Evolutionary conservation across 805 yeast genomes (phyloP).

Genomic region (Debaryomyces maramus): DNA sequence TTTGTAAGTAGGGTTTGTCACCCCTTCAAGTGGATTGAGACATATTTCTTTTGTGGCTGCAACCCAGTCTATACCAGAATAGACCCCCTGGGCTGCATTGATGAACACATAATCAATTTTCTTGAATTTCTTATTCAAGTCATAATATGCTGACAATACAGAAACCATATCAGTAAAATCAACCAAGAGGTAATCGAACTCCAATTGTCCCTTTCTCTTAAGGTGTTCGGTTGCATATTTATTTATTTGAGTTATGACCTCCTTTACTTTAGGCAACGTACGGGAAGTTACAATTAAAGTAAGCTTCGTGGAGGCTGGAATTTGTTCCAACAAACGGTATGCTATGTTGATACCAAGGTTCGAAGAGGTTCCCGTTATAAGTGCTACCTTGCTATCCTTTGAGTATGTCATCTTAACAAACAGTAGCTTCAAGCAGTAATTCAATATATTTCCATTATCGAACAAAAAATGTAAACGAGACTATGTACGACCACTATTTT

Average conservation of each 20-base stretch:
- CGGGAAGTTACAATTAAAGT: conserved; percentile 89
- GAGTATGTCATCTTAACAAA: conserved; percentile 2
- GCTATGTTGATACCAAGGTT: conserved; percentile 88
- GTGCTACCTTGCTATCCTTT: conserved; percentile 32
- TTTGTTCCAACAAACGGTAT: conserved; percentile 65
- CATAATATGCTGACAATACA: conserved; percentile 70
- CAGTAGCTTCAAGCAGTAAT: too few relatives aligned
- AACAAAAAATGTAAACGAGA: too few relatives aligned
- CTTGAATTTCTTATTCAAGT: conserved; percentile 60
- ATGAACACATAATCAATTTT: conserved; percentile 77
- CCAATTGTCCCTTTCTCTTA: conserved; percentile 56
- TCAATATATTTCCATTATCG: too few relatives aligned
- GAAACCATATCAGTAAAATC: conserved; percentile 92
- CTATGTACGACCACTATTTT: too few relatives aligned
- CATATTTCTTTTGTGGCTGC: conserved; percentile 70
- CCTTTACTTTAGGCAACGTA: conserved; percentile 80
- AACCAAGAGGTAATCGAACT: conserved; percentile 85
- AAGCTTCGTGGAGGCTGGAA: conserved; percentile 53
- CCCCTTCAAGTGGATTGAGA: conserved; percentile 70
- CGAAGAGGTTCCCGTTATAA: conserved; percentile 46
- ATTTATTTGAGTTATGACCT: conserved; percentile 62
- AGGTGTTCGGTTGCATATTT: conserved; percentile 30
- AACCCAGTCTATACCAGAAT: conserved; percentile 83
- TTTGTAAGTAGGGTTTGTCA: conserved; percentile 86
- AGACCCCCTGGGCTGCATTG: conserved; percentile 89